These are phyloP conservation scores for Chernovozyma sophiae-reginae DNA, from an alignment of 1,139 yeast genomes.

Conservation along the genomic window DNA sequence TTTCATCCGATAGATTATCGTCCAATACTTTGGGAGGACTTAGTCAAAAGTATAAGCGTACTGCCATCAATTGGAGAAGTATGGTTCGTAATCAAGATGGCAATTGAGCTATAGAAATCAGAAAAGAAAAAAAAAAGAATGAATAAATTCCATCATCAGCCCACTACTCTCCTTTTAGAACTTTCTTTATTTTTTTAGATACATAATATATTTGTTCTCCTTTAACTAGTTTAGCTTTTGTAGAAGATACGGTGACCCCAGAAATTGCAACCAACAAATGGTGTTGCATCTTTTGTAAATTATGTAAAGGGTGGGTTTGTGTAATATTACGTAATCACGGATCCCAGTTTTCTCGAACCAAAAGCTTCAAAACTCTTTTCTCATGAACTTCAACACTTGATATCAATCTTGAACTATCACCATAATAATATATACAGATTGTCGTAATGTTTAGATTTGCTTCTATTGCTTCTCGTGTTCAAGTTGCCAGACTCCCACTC, in stretches of 20 bases:
- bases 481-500: slow-evolving; percentile 27
- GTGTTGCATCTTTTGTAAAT: background rate
- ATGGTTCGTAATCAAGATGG: slow-evolving; percentile 8
- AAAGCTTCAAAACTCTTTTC: background rate
- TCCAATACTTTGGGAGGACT: slow-evolving; percentile 5
- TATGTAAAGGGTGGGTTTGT: slow-evolving; percentile 1
- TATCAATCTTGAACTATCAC: background rate
- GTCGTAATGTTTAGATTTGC: slow-evolving; percentile 38
- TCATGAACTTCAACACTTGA: too few relatives aligned
- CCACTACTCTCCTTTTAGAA: too few relatives aligned
- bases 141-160: too few relatives aligned
- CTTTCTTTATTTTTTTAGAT: too few relatives aligned
- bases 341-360: background rate
- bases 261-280: slow-evolving; percentile 1
- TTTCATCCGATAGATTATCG: slow-evolving; percentile 18
- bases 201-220: too few relatives aligned
- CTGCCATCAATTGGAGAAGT: slow-evolving; percentile 47
- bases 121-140: too few relatives aligned
- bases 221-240: too few relatives aligned
- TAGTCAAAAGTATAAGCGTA: slow-evolving; percentile 32
- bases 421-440: background rate
- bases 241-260: too few relatives aligned
- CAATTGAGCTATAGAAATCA: background rate
- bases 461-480: slow-evolving; percentile 28
- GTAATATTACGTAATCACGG: slow-evolving; percentile 3